phyloP scores from a whole-genome alignment of 768 basidiomycete genomes.

The Inosperma sp. region DNA sequence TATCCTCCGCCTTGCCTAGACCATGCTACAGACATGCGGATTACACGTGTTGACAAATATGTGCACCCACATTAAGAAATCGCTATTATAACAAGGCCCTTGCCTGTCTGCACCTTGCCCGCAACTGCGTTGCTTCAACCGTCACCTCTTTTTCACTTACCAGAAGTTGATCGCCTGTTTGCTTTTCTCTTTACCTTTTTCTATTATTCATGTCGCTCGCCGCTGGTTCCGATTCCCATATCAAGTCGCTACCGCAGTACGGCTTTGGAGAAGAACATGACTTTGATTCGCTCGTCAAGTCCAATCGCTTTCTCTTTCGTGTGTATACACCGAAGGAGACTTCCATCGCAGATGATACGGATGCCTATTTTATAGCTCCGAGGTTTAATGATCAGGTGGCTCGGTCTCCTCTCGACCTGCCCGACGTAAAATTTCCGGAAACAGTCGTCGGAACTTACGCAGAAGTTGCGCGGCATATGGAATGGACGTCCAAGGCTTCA shows the following conservation, averaged over 20 bases:
- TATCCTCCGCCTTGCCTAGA: background rate
- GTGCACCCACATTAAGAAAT: conserved; percentile 12
- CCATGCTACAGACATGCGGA: conserved; percentile 25
- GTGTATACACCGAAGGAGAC: conserved; percentile 70
- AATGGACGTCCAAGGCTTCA: conserved; percentile 68
- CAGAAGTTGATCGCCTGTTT: conserved; percentile 5
- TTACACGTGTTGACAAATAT: conserved; percentile 32
- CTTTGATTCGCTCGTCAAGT: conserved; percentile 55
- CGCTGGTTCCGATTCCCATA: conserved; percentile 20
- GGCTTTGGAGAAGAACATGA: conserved; percentile 62
- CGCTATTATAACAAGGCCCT: conserved; percentile 10
- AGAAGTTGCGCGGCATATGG: conserved; percentile 67
- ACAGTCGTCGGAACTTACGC: conserved; percentile 44
- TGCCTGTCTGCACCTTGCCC: conserved; percentile 29
- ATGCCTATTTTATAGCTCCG: conserved; percentile 67
- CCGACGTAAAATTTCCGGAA: conserved; percentile 24
- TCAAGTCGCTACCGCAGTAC: conserved; percentile 57
- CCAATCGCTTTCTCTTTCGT: conserved; percentile 75
- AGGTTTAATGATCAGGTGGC: conserved; percentile 52
- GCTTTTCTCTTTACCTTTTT: conserved; percentile 2
- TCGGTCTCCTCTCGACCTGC: conserved; percentile 31
- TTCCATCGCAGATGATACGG: conserved; percentile 47
- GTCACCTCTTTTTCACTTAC: conserved; percentile 8
- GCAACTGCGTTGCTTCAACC: conserved; percentile 32
- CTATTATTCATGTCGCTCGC: conserved; percentile 25